These are phyloP conservation scores for Cantharellus anzutake DNA, from an alignment of 768 basidiomycete genomes.

Conservation along the genomic window DNA sequence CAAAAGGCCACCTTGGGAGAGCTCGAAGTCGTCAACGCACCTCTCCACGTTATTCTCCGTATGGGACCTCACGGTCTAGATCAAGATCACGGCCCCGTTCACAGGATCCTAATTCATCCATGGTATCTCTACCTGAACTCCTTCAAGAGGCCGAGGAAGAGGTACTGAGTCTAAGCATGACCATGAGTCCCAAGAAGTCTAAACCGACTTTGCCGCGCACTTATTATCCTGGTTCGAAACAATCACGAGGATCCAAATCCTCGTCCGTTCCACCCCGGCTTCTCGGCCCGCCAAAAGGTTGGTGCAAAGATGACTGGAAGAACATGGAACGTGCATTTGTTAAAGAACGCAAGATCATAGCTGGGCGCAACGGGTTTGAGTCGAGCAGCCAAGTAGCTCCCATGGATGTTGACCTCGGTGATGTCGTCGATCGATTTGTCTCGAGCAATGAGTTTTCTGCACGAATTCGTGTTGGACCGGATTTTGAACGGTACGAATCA, in stretches of 20 bases:
- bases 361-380: slow-evolving; percentile 14
- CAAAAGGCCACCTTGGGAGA: neutral
- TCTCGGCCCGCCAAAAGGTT: slow-evolving; percentile 15
- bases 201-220: neutral
- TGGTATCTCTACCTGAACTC: slow-evolving; percentile 34
- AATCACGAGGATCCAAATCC: neutral
- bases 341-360: slow-evolving; percentile 40
- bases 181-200: neutral
- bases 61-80: slow-evolving; percentile 12
- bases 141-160: slow-evolving; percentile 39
- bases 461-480: neutral
- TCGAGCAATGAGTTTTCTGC: neutral
- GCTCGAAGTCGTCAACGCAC: slow-evolving; percentile 7
- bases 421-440: slow-evolving; percentile 41
- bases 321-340: slow-evolving; percentile 59
- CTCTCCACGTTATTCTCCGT: neutral
- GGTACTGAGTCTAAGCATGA: slow-evolving; percentile 15
- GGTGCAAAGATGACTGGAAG: slow-evolving; percentile 71
- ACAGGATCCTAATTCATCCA: slow-evolving; percentile 32
- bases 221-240: neutral
- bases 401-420: slow-evolving; percentile 31
- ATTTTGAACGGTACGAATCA: neutral
- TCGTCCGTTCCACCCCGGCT: neutral
- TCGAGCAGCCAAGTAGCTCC: slow-evolving; percentile 29
- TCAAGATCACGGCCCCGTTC: slow-evolving; percentile 26